Base-by-base conservation (phyloP, 2,329 filamentous ascomycete genomes). In the Aspergillus tamarii region DNA sequence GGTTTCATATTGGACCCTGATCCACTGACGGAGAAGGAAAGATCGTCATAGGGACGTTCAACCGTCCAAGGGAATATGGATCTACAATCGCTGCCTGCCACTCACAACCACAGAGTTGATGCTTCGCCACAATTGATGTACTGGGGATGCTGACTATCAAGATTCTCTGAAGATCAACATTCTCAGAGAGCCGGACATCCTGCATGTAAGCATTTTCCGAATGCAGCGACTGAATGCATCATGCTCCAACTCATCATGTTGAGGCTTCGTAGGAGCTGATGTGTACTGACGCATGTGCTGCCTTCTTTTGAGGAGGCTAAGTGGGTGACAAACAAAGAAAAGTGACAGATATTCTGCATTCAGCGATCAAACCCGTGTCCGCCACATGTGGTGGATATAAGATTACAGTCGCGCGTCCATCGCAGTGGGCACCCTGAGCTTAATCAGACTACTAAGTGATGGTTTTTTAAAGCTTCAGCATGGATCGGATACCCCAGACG, bases 11-110 rank as follows among this genome's bases (percentile, higher is more conserved):
- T 57, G 61, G 59, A 34, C 61, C 61, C 41, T 60, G 57, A 43
- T 63, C 61, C 61, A 63, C 56, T 46, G 57, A 59, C 61, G 45
- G 41, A 57, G 32, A 28, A 32, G 59, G 59, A 50, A 61, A 50
- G 59, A 61, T 61, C 59, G 45, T 61, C 59, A n/a, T 8, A 50
- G 19, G 41, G 54, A 39, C 43, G 28, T 23, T 48, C 32, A 26
- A 55, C 52, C 52, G n/a, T 55, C 21, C 32, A 41, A 34, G 6
- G 28, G 43, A 36, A 50, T 48, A 32, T 48, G 39, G 56, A 48
- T 59, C 56, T 32, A 48, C 56, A 23, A 46, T 48, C 19, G 21
- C 56, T 34, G 19, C 45, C 41, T 46, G 41, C 59, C 39, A 57
- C 41, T 52, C 23, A n/a, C 53, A 39, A 26, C 41, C 16, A 19